Evolutionary conservation across 768 basidiomycete genomes (phyloP).

Genomic region (Tylopilus sp.): DNA sequence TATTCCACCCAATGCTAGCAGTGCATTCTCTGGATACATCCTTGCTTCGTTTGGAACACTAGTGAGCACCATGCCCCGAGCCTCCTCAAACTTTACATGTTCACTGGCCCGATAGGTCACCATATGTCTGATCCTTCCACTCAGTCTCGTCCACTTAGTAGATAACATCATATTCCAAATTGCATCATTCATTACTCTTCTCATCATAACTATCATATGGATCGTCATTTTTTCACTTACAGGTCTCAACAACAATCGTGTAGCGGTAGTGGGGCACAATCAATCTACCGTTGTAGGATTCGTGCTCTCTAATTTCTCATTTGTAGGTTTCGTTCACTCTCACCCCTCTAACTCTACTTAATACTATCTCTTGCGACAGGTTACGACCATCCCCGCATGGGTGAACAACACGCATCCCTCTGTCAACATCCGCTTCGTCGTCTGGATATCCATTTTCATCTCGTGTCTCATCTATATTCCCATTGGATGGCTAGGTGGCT

Average conservation of each 20-base stretch:
- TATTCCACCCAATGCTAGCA: slow-evolving; percentile 1
- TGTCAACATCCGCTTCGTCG: slow-evolving; percentile 20
- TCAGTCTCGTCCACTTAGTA: slow-evolving; percentile 23
- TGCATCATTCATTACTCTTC: slow-evolving; percentile 19
- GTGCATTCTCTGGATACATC: slow-evolving; percentile 22
- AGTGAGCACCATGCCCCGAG: not conserved
- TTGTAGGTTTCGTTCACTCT: slow-evolving; percentile 10
- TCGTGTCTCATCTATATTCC: slow-evolving; percentile 25
- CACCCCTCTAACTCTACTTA: not conserved
- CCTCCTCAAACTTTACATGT: not conserved
- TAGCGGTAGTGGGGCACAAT: slow-evolving; percentile 15
- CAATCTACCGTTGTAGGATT: slow-evolving; percentile 24
- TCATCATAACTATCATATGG: slow-evolving; percentile 20
- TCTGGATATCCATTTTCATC: slow-evolving; percentile 22
- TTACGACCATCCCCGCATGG: slow-evolving; percentile 25
- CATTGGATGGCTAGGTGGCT: slow-evolving; percentile 22
- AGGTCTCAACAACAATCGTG: slow-evolving; percentile 8
- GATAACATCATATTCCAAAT: slow-evolving; percentile 26
- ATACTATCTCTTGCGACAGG: slow-evolving; percentile 2
- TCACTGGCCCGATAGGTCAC: slow-evolving; percentile 17
- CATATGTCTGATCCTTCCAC: slow-evolving; percentile 16
- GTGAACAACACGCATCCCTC: slow-evolving; percentile 23
- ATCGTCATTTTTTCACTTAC: slow-evolving; percentile 12
- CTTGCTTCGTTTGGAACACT: slow-evolving; percentile 24
- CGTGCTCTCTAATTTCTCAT: slow-evolving; percentile 23